Evolutionary conservation across 352 stramenopile species (phyloP).

Genomic region (Peronospora farinosa): DNA sequence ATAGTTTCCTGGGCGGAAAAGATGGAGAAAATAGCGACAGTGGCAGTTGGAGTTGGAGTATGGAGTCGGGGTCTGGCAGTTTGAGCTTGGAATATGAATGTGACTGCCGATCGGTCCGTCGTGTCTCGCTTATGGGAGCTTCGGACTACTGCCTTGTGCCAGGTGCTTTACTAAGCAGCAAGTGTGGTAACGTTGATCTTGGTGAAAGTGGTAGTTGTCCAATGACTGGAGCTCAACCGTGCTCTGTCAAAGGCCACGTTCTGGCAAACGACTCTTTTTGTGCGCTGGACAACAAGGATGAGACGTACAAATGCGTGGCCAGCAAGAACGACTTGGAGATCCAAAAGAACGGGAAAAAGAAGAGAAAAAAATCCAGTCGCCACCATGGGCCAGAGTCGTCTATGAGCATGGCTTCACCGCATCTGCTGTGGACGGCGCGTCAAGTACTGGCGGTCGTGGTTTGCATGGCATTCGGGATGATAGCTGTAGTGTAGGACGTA

Average conservation of each 20-base stretch:
- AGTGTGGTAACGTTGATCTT: conserved; percentile 58
- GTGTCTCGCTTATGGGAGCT: conserved; percentile 65
- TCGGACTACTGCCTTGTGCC: conserved; percentile 62
- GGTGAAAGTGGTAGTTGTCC: conserved; percentile 52
- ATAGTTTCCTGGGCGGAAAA: conserved; percentile 5
- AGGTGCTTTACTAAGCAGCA: conserved; percentile 39
- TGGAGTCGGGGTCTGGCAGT: conserved; percentile 23
- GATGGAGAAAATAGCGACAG: conserved; percentile 20
- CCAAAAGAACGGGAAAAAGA: conserved; percentile 47
- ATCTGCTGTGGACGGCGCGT: conserved; percentile 9
- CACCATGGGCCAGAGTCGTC: conserved; percentile 14
- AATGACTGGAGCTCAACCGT: conserved; percentile 43
- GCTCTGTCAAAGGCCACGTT: conserved; percentile 49
- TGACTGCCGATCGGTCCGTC: conserved; percentile 32
- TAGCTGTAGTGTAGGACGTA: conserved; percentile 24
- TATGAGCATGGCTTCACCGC: conserved; percentile 7
- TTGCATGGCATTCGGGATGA: conserved; percentile 18
- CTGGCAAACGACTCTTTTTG: conserved; percentile 59
- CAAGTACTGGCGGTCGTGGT: conserved; percentile 22
- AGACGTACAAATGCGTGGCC: conserved; percentile 68
- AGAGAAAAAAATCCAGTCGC: conserved; percentile 27
- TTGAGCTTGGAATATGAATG: conserved; percentile 39
- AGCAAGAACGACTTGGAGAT: conserved; percentile 61
- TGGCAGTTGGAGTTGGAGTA: conserved; percentile 11
- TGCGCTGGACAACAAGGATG: conserved; percentile 47